Conservation (phyloP, 2,329 filamentous ascomycete genomes). For the Penicillium thymicola region DNA sequence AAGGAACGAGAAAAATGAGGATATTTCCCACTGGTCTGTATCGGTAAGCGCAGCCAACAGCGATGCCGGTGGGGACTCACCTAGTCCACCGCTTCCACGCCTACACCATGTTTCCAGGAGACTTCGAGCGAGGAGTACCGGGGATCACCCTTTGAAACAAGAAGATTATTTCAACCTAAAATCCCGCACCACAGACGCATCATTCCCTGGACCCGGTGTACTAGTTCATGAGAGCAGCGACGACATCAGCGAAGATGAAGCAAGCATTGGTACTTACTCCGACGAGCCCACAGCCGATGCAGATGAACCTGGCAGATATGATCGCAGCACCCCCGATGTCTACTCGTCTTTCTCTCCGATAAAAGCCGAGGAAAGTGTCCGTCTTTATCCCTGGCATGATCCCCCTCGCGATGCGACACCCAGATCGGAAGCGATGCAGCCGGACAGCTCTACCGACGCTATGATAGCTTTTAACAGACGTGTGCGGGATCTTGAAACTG, state of each 20-base stretch:
- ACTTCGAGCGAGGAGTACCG: conserved; percentile 48
- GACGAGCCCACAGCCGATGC: conserved; percentile 28
- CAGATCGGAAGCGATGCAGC: conserved; percentile 41
- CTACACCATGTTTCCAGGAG: conserved; percentile 28
- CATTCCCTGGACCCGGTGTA: conserved; percentile 52
- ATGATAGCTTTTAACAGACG: conserved; percentile 52
- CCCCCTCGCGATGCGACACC: conserved; percentile 30
- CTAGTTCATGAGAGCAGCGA: conserved; percentile 45
- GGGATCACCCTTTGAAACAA: conserved; percentile 32
- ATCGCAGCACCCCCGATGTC: conserved; percentile 18
- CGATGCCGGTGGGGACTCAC: conserved; percentile 32
- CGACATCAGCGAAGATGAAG: conserved; percentile 42
- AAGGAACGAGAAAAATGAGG: conserved; percentile 50
- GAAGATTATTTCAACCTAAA: conserved; percentile 35
- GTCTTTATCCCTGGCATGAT: conserved; percentile 51
- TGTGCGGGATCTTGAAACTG: conserved; percentile 52
- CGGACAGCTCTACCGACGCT: conserved; percentile 54
- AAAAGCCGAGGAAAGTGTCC: conserved; percentile 29
- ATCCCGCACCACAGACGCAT: conserved; percentile 30
- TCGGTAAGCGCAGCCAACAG: conserved; percentile 49
- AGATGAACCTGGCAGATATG: conserved; percentile 22
- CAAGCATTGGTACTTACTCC: conserved; percentile 24
- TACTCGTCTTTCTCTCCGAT: conserved; percentile 20
- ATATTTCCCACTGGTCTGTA: conserved; percentile 54
- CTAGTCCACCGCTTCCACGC: conserved; percentile 19